phyloP scores from a whole-genome alignment of 2,329 filamentous ascomycete genomes.

The Trichoderma atroviride region DNA sequence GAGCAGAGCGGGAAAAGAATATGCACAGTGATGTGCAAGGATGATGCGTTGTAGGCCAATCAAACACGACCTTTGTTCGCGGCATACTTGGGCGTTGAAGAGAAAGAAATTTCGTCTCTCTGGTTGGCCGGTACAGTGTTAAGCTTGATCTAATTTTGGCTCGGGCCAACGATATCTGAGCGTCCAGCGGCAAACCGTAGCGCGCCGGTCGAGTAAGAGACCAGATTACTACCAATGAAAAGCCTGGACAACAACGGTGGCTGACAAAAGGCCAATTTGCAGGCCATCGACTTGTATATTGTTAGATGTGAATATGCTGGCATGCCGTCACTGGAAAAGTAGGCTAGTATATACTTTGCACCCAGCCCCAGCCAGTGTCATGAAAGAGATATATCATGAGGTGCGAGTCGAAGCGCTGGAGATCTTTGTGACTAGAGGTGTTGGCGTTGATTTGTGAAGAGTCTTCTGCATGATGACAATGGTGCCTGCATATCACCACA shows the following conservation, averaged over 20 bases:
- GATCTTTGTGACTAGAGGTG: background rate
- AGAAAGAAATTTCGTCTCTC: conserved; percentile 32
- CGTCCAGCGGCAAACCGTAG: conserved; percentile 10
- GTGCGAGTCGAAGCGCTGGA: conserved; percentile 18
- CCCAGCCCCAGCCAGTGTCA: conserved; percentile 3
- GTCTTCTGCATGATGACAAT: background rate
- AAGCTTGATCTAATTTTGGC: conserved; percentile 41
- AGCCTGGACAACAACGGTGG: background rate
- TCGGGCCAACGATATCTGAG: conserved; percentile 17
- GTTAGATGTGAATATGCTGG: background rate
- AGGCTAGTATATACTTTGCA: background rate
- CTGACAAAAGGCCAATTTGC: conserved; percentile 1
- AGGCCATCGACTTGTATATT: background rate
- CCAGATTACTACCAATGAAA: conserved; percentile 3
- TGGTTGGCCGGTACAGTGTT: conserved; percentile 41
- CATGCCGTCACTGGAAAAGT: background rate
- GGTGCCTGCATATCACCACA: conserved; percentile 4
- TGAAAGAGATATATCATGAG: background rate
- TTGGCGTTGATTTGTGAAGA: conserved; percentile 15
- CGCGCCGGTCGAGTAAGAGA: background rate
- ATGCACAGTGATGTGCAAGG: background rate
- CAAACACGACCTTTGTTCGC: background rate
- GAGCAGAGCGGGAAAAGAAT: background rate
- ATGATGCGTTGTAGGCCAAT: conserved; percentile 17
- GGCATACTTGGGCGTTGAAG: background rate